Percentiles rank a stretch among this genome's conserved stretches.
phyloP scores from a whole-genome alignment of 140 eudicot species.

The Anethum foeniculum region DNA sequence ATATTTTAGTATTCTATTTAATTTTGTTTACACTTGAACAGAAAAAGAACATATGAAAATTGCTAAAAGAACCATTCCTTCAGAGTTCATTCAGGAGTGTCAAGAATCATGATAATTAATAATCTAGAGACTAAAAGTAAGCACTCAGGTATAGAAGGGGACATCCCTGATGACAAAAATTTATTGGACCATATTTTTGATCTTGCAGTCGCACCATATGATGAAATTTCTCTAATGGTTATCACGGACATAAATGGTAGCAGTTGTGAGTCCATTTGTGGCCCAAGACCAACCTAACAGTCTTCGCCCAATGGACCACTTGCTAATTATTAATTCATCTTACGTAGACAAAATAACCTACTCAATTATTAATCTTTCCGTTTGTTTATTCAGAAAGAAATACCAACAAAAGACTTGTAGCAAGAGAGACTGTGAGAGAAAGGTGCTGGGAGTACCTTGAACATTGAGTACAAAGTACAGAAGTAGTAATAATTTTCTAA shows the following conservation, averaged over 20 bases:
- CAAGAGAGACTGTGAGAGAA: too few relatives aligned
- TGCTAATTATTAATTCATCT: not conserved
- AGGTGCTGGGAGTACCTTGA: not conserved
- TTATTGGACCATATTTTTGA: not conserved
- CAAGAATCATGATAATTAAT: not conserved
- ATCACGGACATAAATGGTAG: not conserved
- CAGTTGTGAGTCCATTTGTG: not conserved
- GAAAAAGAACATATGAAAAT: too few relatives aligned
- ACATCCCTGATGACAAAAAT: not conserved
- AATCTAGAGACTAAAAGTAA: not conserved
- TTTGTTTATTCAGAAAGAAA: not conserved
- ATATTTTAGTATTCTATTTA: not conserved
- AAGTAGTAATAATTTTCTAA: too few relatives aligned
- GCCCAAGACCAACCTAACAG: not conserved
- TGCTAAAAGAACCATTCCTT: not conserved
- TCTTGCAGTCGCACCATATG: not conserved
- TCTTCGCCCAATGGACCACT: conserved; percentile 5
- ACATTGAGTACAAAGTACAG: not conserved
- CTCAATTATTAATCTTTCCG: not conserved
- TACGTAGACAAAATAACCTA: not conserved
- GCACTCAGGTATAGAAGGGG: not conserved
- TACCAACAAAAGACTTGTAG: not conserved
- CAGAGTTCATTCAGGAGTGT: not conserved
- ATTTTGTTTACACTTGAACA: too few relatives aligned
- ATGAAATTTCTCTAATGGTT: not conserved